Base-by-base conservation (phyloP, 1,284 basidiomycete species). In the Heterobasidion irregulare region DNA sequence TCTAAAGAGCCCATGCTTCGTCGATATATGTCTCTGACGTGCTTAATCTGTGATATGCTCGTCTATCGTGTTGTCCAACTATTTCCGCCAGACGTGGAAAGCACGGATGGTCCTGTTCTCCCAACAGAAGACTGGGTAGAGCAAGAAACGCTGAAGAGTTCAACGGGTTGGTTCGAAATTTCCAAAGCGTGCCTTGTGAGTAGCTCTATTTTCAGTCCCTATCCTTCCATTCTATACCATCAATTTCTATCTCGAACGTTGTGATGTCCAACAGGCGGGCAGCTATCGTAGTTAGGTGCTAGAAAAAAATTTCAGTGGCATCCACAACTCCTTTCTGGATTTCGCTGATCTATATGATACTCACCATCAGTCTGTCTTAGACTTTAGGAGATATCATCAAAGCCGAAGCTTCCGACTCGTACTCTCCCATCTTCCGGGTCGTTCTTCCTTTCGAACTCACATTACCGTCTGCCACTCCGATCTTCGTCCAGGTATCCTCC, bases 41-140 rank as follows among this genome's bases (percentile, higher is more conserved):
- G 89, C 67, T 75, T 91, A 19, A 68, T 84, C 44, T 92, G 89
- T 69, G 74, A 79, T 56, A 72, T 77, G 6, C 64, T 75, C 47
- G 79, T 81, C 16, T 92, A 92, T 72, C 87, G 88, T 52, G 80
- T 90, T 41, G 71, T 74, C 58, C 85, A 88, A 60, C 69, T 76
- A 38, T 75, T 84, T 49, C 70, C 79, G 43, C 68, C 72, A 46
- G 82, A 85, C 52, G 67, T 80, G 6, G 83, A 85, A 58, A 74
- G 75, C n/a, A 78, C 77, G 53, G 84, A 86, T 57, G 83, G 86
- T 6, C 80, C 83, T 2, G 69, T 89, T 7, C 69, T 89, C 46
- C 86, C 86, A 9, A 80, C 80, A 2, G 81, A 84, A 54, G 86
- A 87, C 49, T 89, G 85, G 84, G 79, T 80, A 15, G 88, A 91